Evolutionary conservation across 1,139 yeast species (phyloP).

Genomic region (Debaryomycetaceae sp.): DNA sequence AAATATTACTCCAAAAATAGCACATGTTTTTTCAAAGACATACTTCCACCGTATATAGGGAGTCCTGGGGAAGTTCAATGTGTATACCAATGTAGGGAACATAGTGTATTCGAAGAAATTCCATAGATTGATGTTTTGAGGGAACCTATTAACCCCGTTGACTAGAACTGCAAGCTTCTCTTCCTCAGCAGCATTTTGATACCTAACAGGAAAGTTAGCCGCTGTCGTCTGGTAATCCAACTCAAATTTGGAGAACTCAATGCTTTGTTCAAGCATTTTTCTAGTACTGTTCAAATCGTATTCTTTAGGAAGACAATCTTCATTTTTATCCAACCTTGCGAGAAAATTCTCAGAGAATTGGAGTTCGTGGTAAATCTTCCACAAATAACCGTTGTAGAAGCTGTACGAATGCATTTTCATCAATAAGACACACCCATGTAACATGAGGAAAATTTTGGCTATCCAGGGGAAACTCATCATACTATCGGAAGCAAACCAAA

Average conservation of each 20-base stretch:
- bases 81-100: constrained; percentile 90
- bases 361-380: constrained; percentile 62
- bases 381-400: constrained; percentile 83
- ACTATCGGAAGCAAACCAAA: constrained; percentile 49
- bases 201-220: constrained; percentile 14
- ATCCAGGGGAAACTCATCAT: constrained; percentile 70
- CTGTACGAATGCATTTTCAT: constrained; percentile 95
- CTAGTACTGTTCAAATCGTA: constrained; percentile 23
- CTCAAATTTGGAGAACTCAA: constrained; percentile 64
- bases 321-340: constrained; percentile 18
- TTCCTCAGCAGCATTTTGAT: constrained; percentile 9
- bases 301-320: constrained; percentile 15
- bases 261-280: constrained; percentile 39
- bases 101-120: constrained; percentile 76
- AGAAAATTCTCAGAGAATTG: constrained; percentile 39
- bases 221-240: constrained; percentile 45
- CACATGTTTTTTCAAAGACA: constrained; percentile 66
- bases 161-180: constrained; percentile 15
- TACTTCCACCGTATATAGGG: constrained; percentile 64
- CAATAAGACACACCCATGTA: constrained; percentile 79
- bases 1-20: constrained; percentile 82
- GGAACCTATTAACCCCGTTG: constrained; percentile 45
- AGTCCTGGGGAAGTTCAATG: constrained; percentile 78
- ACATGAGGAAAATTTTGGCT: constrained; percentile 73
- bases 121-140: constrained; percentile 59